Percentiles rank a stretch among this genome's conserved stretches.
These are phyloP conservation scores for Teratosphaeria epicoccoides DNA, from an alignment of 2,329 filamentous ascomycete genomes.

Conservation along the genomic window DNA sequence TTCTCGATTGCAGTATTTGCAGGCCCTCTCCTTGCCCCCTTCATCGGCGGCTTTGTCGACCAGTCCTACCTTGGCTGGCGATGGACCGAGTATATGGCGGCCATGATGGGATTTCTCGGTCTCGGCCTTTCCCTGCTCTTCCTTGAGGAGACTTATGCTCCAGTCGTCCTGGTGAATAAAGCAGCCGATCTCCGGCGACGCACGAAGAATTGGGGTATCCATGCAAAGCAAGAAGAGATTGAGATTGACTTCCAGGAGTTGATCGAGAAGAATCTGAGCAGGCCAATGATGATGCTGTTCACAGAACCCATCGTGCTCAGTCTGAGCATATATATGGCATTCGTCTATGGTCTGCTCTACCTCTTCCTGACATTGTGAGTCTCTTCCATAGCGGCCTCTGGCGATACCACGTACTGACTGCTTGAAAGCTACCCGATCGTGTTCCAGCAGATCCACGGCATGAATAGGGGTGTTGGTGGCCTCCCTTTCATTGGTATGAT, in stretches of 20 bases:
- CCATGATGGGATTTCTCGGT: constrained; percentile 31
- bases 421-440: constrained; percentile 30
- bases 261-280: constrained; percentile 32
- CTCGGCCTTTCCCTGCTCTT: constrained; percentile 22
- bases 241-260: constrained; percentile 11
- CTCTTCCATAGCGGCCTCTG: background rate
- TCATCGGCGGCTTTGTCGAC: constrained; percentile 30
- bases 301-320: constrained; percentile 37
- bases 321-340: constrained; percentile 31
- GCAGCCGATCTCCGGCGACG: constrained; percentile 28
- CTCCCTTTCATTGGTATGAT: constrained; percentile 36
- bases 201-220: constrained; percentile 33
- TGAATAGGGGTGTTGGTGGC: constrained; percentile 30
- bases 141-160: constrained; percentile 33
- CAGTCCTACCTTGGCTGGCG: constrained; percentile 34
- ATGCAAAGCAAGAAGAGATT: constrained; percentile 26
- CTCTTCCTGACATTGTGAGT: constrained; percentile 18
- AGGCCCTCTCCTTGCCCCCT: constrained; percentile 33
- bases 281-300: constrained; percentile 34
- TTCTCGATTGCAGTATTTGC: constrained; percentile 29
- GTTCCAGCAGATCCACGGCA: constrained; percentile 33
- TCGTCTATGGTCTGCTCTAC: constrained; percentile 36
- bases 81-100: constrained; percentile 36
- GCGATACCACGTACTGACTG: background rate
- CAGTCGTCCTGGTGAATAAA: constrained; percentile 31